These are phyloP conservation scores for Hanseniaspora lachancei DNA, from an alignment of 805 yeast genomes.

Conservation along the genomic window DNA sequence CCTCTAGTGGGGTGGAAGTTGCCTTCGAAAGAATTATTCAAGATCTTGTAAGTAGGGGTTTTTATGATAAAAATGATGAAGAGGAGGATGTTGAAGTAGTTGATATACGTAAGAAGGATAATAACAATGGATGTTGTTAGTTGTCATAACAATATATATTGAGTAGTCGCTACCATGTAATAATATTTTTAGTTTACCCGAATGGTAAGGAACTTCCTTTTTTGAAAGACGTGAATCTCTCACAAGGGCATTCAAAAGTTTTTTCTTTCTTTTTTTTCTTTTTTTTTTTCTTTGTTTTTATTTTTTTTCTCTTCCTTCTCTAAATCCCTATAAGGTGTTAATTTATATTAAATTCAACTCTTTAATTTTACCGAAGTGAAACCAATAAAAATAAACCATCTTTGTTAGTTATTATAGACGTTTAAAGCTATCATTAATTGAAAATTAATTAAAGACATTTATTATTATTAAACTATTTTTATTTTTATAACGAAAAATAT, in stretches of 20 bases:
- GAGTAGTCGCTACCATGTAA: not conserved
- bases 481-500: too few species aligned
- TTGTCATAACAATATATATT: not conserved
- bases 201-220: not conserved
- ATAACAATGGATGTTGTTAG: not conserved
- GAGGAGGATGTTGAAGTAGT: not conserved
- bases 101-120: not conserved
- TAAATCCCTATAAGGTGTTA: too few species aligned
- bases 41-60: constrained; percentile 31
- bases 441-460: too few species aligned
- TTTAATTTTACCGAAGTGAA: too few species aligned
- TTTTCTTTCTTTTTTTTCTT: not conserved
- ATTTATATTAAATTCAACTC: too few species aligned
- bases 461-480: too few species aligned
- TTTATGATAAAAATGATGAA: constrained; percentile 24
- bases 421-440: too few species aligned
- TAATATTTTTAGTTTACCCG: not conserved
- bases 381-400: too few species aligned
- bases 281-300: not conserved
- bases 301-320: not conserved
- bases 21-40: constrained; percentile 30
- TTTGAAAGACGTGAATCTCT: not conserved
- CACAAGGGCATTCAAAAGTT: too few species aligned
- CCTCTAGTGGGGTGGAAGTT: constrained; percentile 26
- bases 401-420: too few species aligned